Evolutionary conservation across 2,329 filamentous ascomycete genomes (phyloP), one percentile per base, ranked within the genome.

Genomic region (Cryphonectria naterciae): DNA sequence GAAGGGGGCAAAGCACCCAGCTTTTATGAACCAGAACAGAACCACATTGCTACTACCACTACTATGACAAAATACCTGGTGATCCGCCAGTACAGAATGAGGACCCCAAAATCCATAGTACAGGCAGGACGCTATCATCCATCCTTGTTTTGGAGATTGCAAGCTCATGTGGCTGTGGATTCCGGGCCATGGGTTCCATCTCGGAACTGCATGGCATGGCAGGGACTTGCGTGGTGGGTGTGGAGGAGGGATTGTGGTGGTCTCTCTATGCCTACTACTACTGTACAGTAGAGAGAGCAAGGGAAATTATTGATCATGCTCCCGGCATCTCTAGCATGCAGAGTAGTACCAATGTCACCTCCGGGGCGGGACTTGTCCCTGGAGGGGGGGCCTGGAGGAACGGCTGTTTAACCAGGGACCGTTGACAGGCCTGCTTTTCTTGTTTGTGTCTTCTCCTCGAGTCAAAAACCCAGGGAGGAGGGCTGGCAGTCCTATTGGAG

Each of bases 261-360:
- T 58, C 37, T n/a, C 19, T n/a, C 46, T 49, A 22, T 49, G 46
- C 46, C 46, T n/a, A 10, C 46, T 49, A 7, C 10, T n/a, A n/a
- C 46, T 49, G 37, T 39, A 39, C 37, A 39, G 11, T n/a, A 7
- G 6, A 46, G 46, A 54, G 46, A 49, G 35, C 10, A 28, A 13
- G n/a, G 54, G 28, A 54, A n/a, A 54, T 54, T 49, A 37, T 35
- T 54, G 64, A 28, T 67, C 49, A 58, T 67, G 65, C 65, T 58
- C 46, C 46, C 32, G 43, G 64, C 52, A 54, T 49, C 64, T 52
- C 64, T 56, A 15, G n/a, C 52, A 17, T 56, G 52, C 54, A 32
- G 25, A 58, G 54, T 49, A 64, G 37, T 39, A 58, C 58, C 65
- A 22, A 35, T 67, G 64, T 43, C 10, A 66, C 64, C 39, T 39